Evolutionary conservation across 805 yeast genomes (phyloP), one percentile per base, ranked within the genome.

Genomic region (Wickerhamiella qilinensis): DNA sequence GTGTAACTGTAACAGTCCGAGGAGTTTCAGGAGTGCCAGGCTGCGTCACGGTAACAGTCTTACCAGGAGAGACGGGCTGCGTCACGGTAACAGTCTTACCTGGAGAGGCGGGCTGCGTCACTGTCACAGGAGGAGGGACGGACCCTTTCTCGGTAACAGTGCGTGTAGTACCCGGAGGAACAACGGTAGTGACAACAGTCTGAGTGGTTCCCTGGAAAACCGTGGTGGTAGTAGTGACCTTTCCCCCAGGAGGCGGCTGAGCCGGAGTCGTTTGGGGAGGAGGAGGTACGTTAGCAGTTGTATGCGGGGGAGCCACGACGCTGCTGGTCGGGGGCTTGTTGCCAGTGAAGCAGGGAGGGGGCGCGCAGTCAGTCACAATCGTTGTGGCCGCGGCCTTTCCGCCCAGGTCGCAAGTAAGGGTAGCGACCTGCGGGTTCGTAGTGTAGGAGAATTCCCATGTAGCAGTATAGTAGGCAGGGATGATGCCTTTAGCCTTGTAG

Each of bases 41-140:
- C 12, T 15, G 20, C 15, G 41, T 38, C 20, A 36, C 39, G 3
- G 44, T 39, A 15, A 28, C 30, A 15, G 30, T 28, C n/a, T 8
- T 6, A 27, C 31, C 24, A 5, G 21, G 17, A 8, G 32, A 20
- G 24, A 8, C 38, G 3, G 27, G 33, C 16, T 31, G 33, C 5
- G 38, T 36, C 6, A 36, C 35, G 8, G 38, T 36, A 12, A 12
- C 35, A n/a, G 38, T 36, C 25, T 22, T 22, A 11, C 25, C 25
- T 6, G 25, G 25, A 11, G 25, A 7, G 25, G 9, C 25, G 11
- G 25, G 25, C 25, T 22, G 25, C 9, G 25, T 22, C 9, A 22
- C 11, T 6, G 25, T 22, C 25, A 22, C 25, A 11, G 25, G 6
- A 11, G 9, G 9, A 22, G 25, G 25, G n/a, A n/a, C n/a, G 9